Evolutionary conservation across 2,329 filamentous ascomycete genomes (phyloP).

Genomic region (Talaromyces albobiverticillius): DNA sequence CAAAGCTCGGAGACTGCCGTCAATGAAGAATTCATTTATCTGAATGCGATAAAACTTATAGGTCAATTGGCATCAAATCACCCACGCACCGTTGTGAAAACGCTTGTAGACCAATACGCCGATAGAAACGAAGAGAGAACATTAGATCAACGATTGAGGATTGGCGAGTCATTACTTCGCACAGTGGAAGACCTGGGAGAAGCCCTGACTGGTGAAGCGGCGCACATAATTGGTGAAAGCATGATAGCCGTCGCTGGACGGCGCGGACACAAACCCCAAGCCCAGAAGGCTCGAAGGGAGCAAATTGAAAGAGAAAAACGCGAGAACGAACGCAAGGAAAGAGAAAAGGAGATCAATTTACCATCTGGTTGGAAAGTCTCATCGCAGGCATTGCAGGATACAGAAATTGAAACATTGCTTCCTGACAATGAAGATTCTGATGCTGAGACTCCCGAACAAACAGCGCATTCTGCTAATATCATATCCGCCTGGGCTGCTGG

Average conservation of each 20-base stretch:
- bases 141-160: slow-evolving; percentile 40
- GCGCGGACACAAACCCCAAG: slow-evolving; percentile 34
- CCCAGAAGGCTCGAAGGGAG: slow-evolving; percentile 28
- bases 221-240: slow-evolving; percentile 35
- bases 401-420: slow-evolving; percentile 2
- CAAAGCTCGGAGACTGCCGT: slow-evolving; percentile 25
- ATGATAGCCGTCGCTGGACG: slow-evolving; percentile 40
- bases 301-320: slow-evolving; percentile 26
- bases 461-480: slow-evolving; percentile 33
- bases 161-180: slow-evolving; percentile 41
- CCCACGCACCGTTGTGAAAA: slow-evolving; percentile 40
- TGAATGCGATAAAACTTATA: slow-evolving; percentile 42
- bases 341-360: slow-evolving; percentile 20
- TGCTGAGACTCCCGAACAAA: slow-evolving; percentile 33
- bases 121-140: slow-evolving; percentile 35
- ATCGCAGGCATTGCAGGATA: slow-evolving; percentile 15
- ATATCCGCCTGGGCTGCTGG: slow-evolving; percentile 42
- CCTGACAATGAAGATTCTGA: slow-evolving; percentile 30
- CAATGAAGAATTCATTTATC: slow-evolving; percentile 43
- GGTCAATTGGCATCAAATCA: slow-evolving; percentile 40
- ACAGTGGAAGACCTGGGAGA: slow-evolving; percentile 41
- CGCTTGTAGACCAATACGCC: slow-evolving; percentile 38
- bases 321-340: slow-evolving; percentile 26
- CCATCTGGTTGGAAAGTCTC: slow-evolving; percentile 30
- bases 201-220: slow-evolving; percentile 35